These are phyloP conservation scores for Diaporthe caulivora DNA, from an alignment of 2,329 filamentous ascomycete genomes.

Conservation along the genomic window DNA sequence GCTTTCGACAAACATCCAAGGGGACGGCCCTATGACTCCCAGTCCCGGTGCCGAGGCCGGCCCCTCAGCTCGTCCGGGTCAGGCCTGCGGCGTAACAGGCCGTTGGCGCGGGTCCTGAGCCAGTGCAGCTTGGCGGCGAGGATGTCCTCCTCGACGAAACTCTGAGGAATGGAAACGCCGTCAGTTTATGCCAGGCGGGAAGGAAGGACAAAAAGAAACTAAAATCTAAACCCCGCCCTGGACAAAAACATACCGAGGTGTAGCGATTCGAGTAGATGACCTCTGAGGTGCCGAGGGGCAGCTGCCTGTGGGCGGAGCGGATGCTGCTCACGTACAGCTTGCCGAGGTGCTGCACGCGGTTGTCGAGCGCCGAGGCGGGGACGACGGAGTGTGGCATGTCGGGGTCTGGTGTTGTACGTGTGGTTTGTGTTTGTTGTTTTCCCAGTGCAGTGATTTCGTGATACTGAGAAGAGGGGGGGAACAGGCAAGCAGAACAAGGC, in stretches of 20 bases:
- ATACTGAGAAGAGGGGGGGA: background rate
- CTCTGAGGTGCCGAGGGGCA: conserved; percentile 26
- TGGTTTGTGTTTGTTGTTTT: background rate
- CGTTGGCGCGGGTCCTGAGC: conserved; percentile 33
- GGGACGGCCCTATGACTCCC: conserved; percentile 2
- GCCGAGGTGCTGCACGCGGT: conserved; percentile 18
- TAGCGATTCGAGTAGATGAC: conserved; percentile 35
- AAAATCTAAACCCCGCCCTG: too few species aligned
- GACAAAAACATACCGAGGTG: conserved; percentile 38
- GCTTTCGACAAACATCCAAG: too few species aligned
- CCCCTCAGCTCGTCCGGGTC: conserved; percentile 22
- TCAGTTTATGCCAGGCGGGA: too few species aligned
- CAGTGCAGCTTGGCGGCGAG: conserved; percentile 33
- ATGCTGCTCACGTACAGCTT: conserved; percentile 1
- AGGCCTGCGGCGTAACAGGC: conserved; percentile 32
- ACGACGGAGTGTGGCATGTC: background rate
- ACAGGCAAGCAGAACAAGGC: background rate
- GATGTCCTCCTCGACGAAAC: conserved; percentile 22
- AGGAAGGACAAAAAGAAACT: too few species aligned
- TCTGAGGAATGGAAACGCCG: background rate
- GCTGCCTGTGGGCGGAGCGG: conserved; percentile 1
- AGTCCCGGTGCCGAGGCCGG: conserved; percentile 35
- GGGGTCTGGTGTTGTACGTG: background rate
- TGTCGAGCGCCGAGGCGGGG: conserved; percentile 23
- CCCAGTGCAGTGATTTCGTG: background rate